Base-by-base conservation (phyloP, 371 early-diverging fungal genomes). In the Apophysomyces ossiformis region DNA sequence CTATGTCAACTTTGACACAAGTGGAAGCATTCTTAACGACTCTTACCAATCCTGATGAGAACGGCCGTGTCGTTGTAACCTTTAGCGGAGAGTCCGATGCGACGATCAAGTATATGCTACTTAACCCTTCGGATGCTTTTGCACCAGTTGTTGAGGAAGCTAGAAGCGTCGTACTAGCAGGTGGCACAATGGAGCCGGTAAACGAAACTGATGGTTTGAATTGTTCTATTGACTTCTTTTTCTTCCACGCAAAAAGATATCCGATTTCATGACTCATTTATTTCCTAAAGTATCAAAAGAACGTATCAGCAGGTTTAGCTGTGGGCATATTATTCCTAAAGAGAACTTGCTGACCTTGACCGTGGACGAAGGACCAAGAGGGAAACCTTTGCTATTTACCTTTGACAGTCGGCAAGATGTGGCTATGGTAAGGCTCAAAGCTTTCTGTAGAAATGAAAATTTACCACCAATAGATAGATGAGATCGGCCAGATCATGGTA, bases 131-230 rank as follows among this genome's bases (percentile, higher is more conserved):
- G 0, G 87, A 92, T 54, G 85, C 87, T 9, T 98, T 99, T 70
- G 77, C 83, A 64, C 89, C 87, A 4, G 78, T 98, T 37, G 89
- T 95, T 1, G 77, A 86, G 16, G 91, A 95, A 58, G 93, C 96
- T 0, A 81, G 89, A 64, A 87, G 94, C 43, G 85, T 99, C 0
- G 76, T 99, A 7, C 74, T 99, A 36, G 95, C 98, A 0, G 99
- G 99, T 63, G 99, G 99, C 21, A 97, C 99, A 0, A 95, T 99
- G 95, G 91, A 92, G 65, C 99, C 98, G 1, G 90, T 93, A 69
- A 71, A 82, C 60, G 69, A 47, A 15, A 74, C 0, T n/a, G 44
- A 54, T 16, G 15, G 44, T 50, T 41, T 15, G 62, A 8, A 11
- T 15, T 38, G 18, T 58, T 35, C n/a, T 37, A 3, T 13, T 50